Evolutionary conservation across 1,284 basidiomycete genomes (phyloP).

Genomic region (Wolfiporia cocos): DNA sequence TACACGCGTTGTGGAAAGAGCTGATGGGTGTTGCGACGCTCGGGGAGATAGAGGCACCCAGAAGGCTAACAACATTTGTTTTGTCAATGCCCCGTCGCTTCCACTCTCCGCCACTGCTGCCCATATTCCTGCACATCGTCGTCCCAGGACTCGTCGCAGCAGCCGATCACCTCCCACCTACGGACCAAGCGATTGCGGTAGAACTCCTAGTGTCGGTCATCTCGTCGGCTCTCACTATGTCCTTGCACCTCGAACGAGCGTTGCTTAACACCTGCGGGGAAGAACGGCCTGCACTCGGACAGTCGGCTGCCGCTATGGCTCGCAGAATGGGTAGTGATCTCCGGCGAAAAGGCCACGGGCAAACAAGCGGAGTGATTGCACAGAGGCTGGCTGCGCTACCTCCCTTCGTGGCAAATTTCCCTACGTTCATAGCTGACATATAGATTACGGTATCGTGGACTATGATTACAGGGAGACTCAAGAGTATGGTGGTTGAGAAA

Average conservation of each 20-base stretch:
- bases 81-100: slow-evolving; percentile 49
- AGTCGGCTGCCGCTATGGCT: slow-evolving; percentile 56
- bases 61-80: slow-evolving; percentile 58
- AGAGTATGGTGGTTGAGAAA: background rate
- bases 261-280: slow-evolving; percentile 47
- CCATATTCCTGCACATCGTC: slow-evolving; percentile 62
- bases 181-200: slow-evolving; percentile 47
- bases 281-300: slow-evolving; percentile 44
- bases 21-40: slow-evolving; percentile 41
- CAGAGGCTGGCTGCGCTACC: slow-evolving; percentile 56
- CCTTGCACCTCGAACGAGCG: slow-evolving; percentile 65
- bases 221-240: slow-evolving; percentile 55
- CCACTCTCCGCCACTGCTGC: slow-evolving; percentile 55
- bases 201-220: slow-evolving; percentile 59
- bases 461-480: background rate
- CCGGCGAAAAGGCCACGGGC: slow-evolving; percentile 41
- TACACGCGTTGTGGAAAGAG: slow-evolving; percentile 59
- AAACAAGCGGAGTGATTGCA: slow-evolving; percentile 45
- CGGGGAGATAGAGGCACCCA: slow-evolving; percentile 52
- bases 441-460: slow-evolving; percentile 6
- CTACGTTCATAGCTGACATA: slow-evolving; percentile 49
- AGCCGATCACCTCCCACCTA: slow-evolving; percentile 37
- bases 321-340: slow-evolving; percentile 54
- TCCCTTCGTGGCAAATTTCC: slow-evolving; percentile 67
- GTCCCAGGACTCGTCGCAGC: slow-evolving; percentile 50